A percentile compares a stretch with the other conserved stretches of the same genome.
Conservation (phyloP, 345 rosid species). For the Acer saccharum region DNA sequence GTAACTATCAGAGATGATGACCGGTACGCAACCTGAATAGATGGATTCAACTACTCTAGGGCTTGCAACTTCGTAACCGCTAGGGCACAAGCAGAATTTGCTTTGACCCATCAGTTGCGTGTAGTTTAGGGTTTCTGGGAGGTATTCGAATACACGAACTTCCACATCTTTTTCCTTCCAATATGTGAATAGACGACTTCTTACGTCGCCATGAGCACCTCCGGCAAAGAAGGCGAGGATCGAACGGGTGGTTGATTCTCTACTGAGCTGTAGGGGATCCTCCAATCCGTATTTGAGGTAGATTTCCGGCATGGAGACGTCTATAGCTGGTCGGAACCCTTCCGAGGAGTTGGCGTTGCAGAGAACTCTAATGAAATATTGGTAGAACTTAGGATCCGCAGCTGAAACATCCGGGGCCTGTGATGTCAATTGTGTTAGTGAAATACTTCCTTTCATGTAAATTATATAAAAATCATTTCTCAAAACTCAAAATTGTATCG, state of each 20-base stretch:
- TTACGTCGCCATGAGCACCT: slow-evolving; percentile 39
- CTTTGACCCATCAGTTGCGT: slow-evolving; percentile 30
- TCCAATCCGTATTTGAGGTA: slow-evolving; percentile 15
- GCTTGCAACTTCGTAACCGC: slow-evolving; percentile 55
- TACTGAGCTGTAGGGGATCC: not conserved
- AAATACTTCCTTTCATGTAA: too few relatives aligned
- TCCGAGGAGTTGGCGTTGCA: slow-evolving; percentile 56
- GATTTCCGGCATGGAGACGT: slow-evolving; percentile 49
- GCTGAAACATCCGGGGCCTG: slow-evolving; percentile 48
- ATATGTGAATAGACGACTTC: slow-evolving; percentile 32
- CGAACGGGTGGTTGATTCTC: slow-evolving; percentile 23
- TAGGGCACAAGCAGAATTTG: slow-evolving; percentile 53
- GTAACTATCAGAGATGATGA: slow-evolving; percentile 40
- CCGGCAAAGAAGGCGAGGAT: slow-evolving; percentile 54
- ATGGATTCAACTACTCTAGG: slow-evolving; percentile 47
- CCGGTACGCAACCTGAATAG: slow-evolving; percentile 47
- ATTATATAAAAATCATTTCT: not conserved
- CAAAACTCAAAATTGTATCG: not conserved
- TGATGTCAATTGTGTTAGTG: not conserved
- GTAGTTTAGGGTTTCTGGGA: slow-evolving; percentile 40
- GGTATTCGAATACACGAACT: slow-evolving; percentile 34
- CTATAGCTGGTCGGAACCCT: slow-evolving; percentile 44
- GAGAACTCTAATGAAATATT: slow-evolving; percentile 45
- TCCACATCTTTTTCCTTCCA: slow-evolving; percentile 42
- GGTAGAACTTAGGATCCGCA: slow-evolving; percentile 32